Percentiles rank a stretch among this genome's conserved stretches.
Conservation (phyloP, 179 eudicot species). For the Vitellaria paradoxa region DNA sequence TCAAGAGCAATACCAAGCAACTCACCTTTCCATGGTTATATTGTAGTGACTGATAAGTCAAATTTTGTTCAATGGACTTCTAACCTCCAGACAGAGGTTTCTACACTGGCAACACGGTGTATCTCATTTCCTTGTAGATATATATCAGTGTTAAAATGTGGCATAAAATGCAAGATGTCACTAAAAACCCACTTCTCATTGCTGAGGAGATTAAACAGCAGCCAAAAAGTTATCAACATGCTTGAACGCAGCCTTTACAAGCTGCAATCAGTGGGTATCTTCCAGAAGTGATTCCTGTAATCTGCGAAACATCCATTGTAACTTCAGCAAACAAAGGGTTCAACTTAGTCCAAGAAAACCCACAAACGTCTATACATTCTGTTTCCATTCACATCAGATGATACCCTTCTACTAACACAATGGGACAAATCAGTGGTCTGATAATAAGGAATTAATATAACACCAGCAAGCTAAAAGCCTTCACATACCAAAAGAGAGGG, state of each 20-base stretch:
- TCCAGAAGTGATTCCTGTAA: slow-evolving; percentile 44
- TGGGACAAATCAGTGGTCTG: slow-evolving; percentile 1
- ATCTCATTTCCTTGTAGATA: slow-evolving; percentile 38
- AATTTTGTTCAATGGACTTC: slow-evolving; percentile 54
- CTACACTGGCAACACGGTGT: slow-evolving; percentile 46
- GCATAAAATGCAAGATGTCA: slow-evolving; percentile 41
- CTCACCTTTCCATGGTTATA: slow-evolving; percentile 72
- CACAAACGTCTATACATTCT: slow-evolving; percentile 5
- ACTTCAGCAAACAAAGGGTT: slow-evolving; percentile 11
- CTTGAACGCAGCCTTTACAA: slow-evolving; percentile 79
- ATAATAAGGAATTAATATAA: not conserved
- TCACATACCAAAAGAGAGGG: not conserved
- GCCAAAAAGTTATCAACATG: slow-evolving; percentile 62
- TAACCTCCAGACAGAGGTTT: slow-evolving; percentile 62
- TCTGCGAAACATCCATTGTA: not conserved
- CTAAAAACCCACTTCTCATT: slow-evolving; percentile 51
- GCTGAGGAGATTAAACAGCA: slow-evolving; percentile 47
- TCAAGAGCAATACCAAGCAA: not conserved
- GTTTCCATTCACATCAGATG: slow-evolving; percentile 38
- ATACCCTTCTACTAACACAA: slow-evolving; percentile 33
- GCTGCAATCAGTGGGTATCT: slow-evolving; percentile 75
- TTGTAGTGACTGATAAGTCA: slow-evolving; percentile 14
- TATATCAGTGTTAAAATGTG: slow-evolving; percentile 32
- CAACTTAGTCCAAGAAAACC: slow-evolving; percentile 2
- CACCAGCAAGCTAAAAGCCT: not conserved